Evolutionary conservation across 2,329 filamentous ascomycete genomes (phyloP), one percentile per base, ranked within the genome.

Genomic region (Ascochyta lentis): DNA sequence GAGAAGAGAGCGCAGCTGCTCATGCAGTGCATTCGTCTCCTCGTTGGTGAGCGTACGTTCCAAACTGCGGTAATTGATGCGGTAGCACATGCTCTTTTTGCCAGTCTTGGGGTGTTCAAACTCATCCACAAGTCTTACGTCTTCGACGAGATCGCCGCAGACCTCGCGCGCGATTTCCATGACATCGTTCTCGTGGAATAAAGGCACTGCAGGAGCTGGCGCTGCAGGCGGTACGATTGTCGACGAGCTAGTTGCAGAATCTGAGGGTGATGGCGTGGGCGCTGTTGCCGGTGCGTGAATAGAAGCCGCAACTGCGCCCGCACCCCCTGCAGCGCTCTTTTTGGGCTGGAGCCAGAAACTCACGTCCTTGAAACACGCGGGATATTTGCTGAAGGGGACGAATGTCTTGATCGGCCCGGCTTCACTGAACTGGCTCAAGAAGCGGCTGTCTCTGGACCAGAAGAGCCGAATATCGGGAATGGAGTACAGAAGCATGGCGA

Each of bases 391-490:
- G 77, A 98, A 98, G 6, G 92, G 90, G 57, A 87, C 83, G 74
- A 96, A 99, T 47, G 85, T 86, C 22, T 78, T 80, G 57, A 86
- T 81, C 76, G 38, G 77, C 72, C 33, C 76, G 57, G 55, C 63
- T 56, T 69, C 63, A 50, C 61, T 74, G 76, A 99, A 99, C 76
- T 99, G 95, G 10, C 80, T 81, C n/a, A 96, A 78, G 78, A 99
- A 99, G 8, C 95, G 86, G 66, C 83, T 72, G 74, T 99, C 95
- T 50, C 82, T 81, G 29, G 91, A 96, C 95, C 95, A 99, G 80
- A 99, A 98, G 4, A 98, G 86, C 12, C 95, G 89, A 65, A 99
- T 99, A 72, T 99, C 95, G 0, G 93, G 92, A 56, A 99, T 96
- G 56, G 91, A 89, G 80, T 97, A 99, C 23, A 99, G 85, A 33